These are phyloP conservation scores for Pyrenophora graminea DNA, from an alignment of 2,329 filamentous ascomycete genomes.

Conservation along the genomic window DNA sequence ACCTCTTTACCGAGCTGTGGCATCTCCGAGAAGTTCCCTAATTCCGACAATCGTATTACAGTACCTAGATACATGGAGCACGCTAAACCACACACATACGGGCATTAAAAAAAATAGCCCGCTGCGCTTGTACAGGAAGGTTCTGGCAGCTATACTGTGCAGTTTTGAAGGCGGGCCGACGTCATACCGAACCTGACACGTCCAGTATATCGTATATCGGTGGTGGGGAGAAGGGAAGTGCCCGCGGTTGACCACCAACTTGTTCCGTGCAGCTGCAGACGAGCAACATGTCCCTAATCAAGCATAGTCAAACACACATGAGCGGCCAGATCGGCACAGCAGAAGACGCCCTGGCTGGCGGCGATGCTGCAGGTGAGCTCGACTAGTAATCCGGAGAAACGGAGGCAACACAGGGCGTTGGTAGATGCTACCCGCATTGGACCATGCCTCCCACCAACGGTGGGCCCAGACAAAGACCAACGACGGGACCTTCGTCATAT, in stretches of 20 bases:
- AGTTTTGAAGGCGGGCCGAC: slow-evolving; percentile 1
- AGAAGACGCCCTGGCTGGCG: slow-evolving; percentile 5
- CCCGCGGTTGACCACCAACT: too few relatives aligned
- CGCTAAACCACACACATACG: too few relatives aligned
- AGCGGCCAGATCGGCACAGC: slow-evolving; percentile 15
- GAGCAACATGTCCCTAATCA: not conserved
- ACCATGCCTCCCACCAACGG: slow-evolving; percentile 19
- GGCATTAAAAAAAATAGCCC: too few relatives aligned
- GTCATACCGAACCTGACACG: not conserved
- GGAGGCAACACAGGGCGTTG: slow-evolving; percentile 22
- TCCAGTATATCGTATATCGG: too few relatives aligned
- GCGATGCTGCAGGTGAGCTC: slow-evolving; percentile 19
- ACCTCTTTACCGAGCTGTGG: too few relatives aligned
- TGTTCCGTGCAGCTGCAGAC: too few relatives aligned
- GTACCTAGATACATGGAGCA: too few relatives aligned
- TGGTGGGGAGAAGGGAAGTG: too few relatives aligned
- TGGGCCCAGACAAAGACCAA: slow-evolving; percentile 38
- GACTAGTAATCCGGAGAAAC: slow-evolving; percentile 33
- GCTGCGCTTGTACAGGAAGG: too few relatives aligned
- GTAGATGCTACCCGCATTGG: slow-evolving; percentile 22
- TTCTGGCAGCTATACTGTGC: not conserved
- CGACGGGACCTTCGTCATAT: slow-evolving; percentile 33
- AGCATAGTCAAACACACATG: not conserved
- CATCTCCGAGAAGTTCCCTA: too few relatives aligned
- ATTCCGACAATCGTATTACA: not conserved